These are phyloP conservation scores for Aspergillus nanangensis DNA, from an alignment of 495 filamentous ascomycete species.

Conservation along the genomic window DNA sequence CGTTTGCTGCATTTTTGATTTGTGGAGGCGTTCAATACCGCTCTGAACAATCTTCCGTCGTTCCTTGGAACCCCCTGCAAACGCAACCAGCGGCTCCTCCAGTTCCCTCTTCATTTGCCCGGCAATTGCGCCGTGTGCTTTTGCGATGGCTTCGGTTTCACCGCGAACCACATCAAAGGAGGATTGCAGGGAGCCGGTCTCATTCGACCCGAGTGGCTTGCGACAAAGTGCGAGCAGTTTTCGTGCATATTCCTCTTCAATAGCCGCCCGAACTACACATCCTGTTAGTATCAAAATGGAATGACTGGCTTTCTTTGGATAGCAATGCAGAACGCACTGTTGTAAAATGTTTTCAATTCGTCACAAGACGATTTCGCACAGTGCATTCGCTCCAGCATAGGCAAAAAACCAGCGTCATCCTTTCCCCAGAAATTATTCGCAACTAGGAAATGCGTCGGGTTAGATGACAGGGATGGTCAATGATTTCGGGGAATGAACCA, in stretches of 20 bases:
- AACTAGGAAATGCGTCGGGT: conserved; percentile 48
- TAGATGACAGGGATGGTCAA: conserved; percentile 11
- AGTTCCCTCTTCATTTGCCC: conserved; percentile 92
- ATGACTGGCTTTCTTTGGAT: not conserved
- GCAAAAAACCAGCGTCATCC: conserved; percentile 92
- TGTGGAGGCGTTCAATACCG: conserved; percentile 88
- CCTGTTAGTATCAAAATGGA: conserved; percentile 3
- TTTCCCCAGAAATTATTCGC: conserved; percentile 99
- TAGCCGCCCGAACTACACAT: conserved; percentile 70
- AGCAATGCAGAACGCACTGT: conserved; percentile 59
- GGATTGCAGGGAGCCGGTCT: conserved; percentile 73
- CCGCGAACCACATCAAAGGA: conserved; percentile 84
- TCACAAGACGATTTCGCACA: conserved; percentile 93
- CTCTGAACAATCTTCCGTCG: conserved; percentile 91
- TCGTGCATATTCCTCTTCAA: conserved; percentile 97
- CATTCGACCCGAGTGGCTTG: conserved; percentile 86
- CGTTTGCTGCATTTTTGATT: conserved; percentile 89
- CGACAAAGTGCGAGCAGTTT: conserved; percentile 82
- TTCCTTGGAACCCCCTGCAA: conserved; percentile 91
- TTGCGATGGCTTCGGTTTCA: conserved; percentile 93
- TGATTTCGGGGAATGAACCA: conserved; percentile 6
- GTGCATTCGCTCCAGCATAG: conserved; percentile 94
- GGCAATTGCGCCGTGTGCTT: conserved; percentile 86
- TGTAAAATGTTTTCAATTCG: conserved; percentile 90
- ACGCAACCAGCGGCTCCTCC: conserved; percentile 91